Evolutionary conservation across 768 basidiomycete species (phyloP).

Genomic region (Sistotremastrum niveocremeum): DNA sequence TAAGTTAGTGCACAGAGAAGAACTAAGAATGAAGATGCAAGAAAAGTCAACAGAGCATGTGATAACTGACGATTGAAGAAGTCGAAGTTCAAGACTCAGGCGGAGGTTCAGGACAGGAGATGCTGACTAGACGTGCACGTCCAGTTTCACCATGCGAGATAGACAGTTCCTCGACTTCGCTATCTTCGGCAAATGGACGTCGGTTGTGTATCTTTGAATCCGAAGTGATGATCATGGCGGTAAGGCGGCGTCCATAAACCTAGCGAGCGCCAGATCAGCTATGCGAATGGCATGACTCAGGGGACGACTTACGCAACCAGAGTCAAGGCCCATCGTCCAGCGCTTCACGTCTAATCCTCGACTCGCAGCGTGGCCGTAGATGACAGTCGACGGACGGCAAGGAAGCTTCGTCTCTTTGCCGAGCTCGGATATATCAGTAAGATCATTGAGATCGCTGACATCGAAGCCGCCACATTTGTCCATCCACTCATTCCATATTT

Average conservation of each 20-base stretch:
- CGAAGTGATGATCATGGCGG: constrained; percentile 45
- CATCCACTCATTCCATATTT: constrained; percentile 19
- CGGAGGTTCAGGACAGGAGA: too few relatives aligned
- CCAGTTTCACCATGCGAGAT: too few relatives aligned
- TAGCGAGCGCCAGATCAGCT: constrained; percentile 10
- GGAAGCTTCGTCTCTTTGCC: constrained; percentile 22
- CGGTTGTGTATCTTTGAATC: background rate
- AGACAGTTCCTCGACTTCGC: too few relatives aligned
- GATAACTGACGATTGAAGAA: too few relatives aligned
- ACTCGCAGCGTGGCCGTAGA: constrained; percentile 79
- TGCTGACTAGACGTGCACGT: too few relatives aligned
- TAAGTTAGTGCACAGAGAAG: too few relatives aligned
- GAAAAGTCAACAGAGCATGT: too few relatives aligned
- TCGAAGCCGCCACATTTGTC: constrained; percentile 9
- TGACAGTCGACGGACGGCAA: constrained; percentile 62
- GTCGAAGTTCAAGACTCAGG: too few relatives aligned
- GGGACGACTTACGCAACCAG: constrained; percentile 56
- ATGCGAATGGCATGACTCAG: background rate
- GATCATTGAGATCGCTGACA: constrained; percentile 5
- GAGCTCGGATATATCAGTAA: constrained; percentile 2
- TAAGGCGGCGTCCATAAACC: constrained; percentile 48
- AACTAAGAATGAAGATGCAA: too few relatives aligned
- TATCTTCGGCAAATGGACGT: background rate
- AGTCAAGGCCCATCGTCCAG: constrained; percentile 78
- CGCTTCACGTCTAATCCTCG: constrained; percentile 70